phyloP scores from a whole-genome alignment of 1,139 yeast species.

The Nakaseomyces nivariensis region DNA sequence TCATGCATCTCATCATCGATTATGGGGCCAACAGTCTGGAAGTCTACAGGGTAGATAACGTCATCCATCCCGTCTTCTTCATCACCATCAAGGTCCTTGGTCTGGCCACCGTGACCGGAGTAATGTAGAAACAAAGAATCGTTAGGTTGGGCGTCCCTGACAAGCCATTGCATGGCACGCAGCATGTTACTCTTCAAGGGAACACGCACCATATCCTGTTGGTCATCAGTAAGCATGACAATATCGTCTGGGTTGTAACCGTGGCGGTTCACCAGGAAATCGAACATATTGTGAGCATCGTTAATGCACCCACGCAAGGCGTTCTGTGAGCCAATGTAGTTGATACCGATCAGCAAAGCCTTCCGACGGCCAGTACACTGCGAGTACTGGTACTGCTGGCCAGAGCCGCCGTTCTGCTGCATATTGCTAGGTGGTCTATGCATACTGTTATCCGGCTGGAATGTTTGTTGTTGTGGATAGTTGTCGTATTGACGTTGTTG shows the following conservation, averaged over 20 bases:
- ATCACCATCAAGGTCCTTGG: conserved; percentile 74
- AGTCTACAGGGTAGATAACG: conserved; percentile 86
- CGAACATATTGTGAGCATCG: conserved; percentile 57
- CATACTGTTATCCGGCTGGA: conserved; percentile 9
- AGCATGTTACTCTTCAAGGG: conserved; percentile 75
- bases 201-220: conserved; percentile 47
- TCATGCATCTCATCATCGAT: conserved; percentile 82
- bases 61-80: conserved; percentile 88
- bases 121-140: conserved; percentile 80
- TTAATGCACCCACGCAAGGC: conserved; percentile 81
- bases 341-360: conserved; percentile 80
- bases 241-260: conserved; percentile 74
- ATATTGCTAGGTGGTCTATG: conserved; percentile 7
- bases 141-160: conserved; percentile 71
- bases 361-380: conserved; percentile 67
- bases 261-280: conserved; percentile 43
- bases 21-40: conserved; percentile 60
- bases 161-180: conserved; percentile 88
- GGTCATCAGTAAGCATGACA: conserved; percentile 72
- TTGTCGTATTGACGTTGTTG: conserved; percentile 1
- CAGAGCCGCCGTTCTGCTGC: conserved; percentile 10
- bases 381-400: conserved; percentile 51
- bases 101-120: conserved; percentile 91
- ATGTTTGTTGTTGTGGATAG: not conserved
- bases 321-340: conserved; percentile 67